Conservation (phyloP, 2,329 filamentous ascomycete species). For the Hypomyces rosellus region DNA sequence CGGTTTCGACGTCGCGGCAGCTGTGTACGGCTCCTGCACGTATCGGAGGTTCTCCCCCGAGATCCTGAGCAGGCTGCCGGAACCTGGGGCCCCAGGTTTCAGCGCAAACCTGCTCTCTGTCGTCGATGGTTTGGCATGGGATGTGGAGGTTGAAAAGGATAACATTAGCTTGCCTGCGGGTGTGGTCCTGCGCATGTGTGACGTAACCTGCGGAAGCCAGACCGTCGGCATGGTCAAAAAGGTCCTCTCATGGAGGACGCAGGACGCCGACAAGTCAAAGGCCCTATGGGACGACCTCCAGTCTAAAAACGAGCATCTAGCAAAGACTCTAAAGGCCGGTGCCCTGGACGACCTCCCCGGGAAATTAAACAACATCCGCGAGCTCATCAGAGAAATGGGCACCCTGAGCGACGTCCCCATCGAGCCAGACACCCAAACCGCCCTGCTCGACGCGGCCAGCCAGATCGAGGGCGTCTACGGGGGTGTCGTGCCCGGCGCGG, state of each 20-base stretch:
- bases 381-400: slow-evolving; percentile 72
- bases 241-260: slow-evolving; percentile 73
- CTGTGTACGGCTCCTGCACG: slow-evolving; percentile 83
- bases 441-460: slow-evolving; percentile 71
- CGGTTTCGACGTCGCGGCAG: slow-evolving; percentile 90
- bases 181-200: slow-evolving; percentile 81
- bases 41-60: slow-evolving; percentile 89
- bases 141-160: slow-evolving; percentile 67
- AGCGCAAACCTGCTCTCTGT: slow-evolving; percentile 55
- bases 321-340: slow-evolving; percentile 51
- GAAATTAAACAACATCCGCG: slow-evolving; percentile 47
- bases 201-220: slow-evolving; percentile 89
- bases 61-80: slow-evolving; percentile 61
- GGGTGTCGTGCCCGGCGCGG: slow-evolving; percentile 88
- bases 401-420: slow-evolving; percentile 70
- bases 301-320: slow-evolving; percentile 64
- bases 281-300: slow-evolving; percentile 72
- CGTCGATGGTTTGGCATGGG: slow-evolving; percentile 68
- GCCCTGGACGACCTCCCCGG: slow-evolving; percentile 36
- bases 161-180: slow-evolving; percentile 65
- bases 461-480: slow-evolving; percentile 73
- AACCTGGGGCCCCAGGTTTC: slow-evolving; percentile 62
- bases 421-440: slow-evolving; percentile 80
- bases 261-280: slow-evolving; percentile 57
- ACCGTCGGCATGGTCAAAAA: slow-evolving; percentile 95